phyloP scores from a whole-genome alignment of 164 flowering plant genomes.

The Protea cynaroides region DNA sequence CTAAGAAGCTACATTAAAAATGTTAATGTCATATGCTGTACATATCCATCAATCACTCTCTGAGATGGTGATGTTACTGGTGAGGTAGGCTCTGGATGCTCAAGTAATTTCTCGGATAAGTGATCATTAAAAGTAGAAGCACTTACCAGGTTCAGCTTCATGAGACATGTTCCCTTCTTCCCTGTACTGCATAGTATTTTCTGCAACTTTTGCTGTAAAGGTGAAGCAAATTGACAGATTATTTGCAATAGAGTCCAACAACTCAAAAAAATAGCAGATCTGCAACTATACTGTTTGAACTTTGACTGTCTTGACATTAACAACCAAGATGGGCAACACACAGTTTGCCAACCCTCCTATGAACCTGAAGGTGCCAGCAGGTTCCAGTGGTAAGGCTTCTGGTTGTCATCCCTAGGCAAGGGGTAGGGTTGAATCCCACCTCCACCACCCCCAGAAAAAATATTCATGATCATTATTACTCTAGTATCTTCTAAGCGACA shows the following conservation, averaged over 20 bases:
- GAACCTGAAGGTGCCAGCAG: background rate
- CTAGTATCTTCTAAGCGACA: too few relatives aligned
- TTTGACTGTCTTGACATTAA: background rate
- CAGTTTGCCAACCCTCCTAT: background rate
- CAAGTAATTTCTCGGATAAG: slow-evolving; percentile 1
- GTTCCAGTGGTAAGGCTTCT: background rate
- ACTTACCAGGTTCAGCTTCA: slow-evolving; percentile 26
- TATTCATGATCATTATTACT: too few relatives aligned
- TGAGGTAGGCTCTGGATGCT: background rate
- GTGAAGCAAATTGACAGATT: slow-evolving; percentile 9
- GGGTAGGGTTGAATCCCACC: too few relatives aligned
- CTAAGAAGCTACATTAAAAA: background rate
- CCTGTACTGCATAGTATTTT: slow-evolving; percentile 25
- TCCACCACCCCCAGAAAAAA: too few relatives aligned
- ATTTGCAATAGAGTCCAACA: background rate
- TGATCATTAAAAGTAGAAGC: background rate
- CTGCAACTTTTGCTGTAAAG: slow-evolving; percentile 28
- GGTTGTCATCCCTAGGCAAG: too few relatives aligned
- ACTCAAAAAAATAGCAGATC: background rate
- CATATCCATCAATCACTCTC: background rate
- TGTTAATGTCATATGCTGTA: background rate
- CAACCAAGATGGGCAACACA: background rate
- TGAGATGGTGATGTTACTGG: background rate
- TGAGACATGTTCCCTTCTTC: slow-evolving; percentile 24
- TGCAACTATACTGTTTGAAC: background rate